These are phyloP conservation scores for Plenodomus lindquistii DNA, from an alignment of 2,329 filamentous ascomycete genomes.

Conservation along the genomic window DNA sequence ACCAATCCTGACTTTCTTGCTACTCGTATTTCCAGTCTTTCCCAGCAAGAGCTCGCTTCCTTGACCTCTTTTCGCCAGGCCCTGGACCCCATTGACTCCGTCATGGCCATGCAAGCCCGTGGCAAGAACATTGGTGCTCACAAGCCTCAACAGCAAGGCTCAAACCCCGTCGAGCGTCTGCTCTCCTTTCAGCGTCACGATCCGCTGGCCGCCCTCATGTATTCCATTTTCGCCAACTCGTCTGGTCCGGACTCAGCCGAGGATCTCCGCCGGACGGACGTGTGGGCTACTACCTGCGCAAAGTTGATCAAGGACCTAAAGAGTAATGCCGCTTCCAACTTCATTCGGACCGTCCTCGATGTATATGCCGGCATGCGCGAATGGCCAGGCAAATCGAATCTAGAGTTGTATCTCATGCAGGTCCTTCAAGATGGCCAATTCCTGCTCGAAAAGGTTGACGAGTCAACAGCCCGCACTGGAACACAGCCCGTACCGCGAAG, in stretches of 20 bases:
- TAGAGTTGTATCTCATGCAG: conserved; percentile 95
- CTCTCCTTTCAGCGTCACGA: conserved; percentile 89
- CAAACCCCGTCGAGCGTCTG: conserved; percentile 76
- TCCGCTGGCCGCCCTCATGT: conserved; percentile 79
- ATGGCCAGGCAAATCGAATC: conserved; percentile 85
- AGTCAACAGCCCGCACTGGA: conserved; percentile 69
- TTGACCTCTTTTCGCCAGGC: conserved; percentile 78
- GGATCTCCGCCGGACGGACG: conserved; percentile 75
- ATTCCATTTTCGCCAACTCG: conserved; percentile 87
- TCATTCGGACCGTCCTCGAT: conserved; percentile 82
- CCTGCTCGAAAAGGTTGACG: conserved; percentile 81
- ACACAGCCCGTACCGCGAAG: conserved; percentile 73
- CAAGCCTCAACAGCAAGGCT: conserved; percentile 55
- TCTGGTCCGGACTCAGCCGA: conserved; percentile 80
- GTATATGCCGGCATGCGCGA: conserved; percentile 84
- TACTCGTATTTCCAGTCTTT: conserved; percentile 75
- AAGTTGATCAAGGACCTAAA: conserved; percentile 78
- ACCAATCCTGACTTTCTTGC: conserved; percentile 88
- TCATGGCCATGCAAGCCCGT: conserved; percentile 69
- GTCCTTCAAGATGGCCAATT: conserved; percentile 92
- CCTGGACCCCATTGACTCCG: conserved; percentile 80
- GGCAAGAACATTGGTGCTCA: conserved; percentile 54
- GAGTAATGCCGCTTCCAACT: conserved; percentile 64
- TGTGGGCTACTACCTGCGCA: conserved; percentile 88
- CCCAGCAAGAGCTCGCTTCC: conserved; percentile 73